A percentile compares a stretch with the other conserved stretches of the same genome.
Conservation (phyloP, 768 basidiomycete species). For the Ramaria rubella region DNA sequence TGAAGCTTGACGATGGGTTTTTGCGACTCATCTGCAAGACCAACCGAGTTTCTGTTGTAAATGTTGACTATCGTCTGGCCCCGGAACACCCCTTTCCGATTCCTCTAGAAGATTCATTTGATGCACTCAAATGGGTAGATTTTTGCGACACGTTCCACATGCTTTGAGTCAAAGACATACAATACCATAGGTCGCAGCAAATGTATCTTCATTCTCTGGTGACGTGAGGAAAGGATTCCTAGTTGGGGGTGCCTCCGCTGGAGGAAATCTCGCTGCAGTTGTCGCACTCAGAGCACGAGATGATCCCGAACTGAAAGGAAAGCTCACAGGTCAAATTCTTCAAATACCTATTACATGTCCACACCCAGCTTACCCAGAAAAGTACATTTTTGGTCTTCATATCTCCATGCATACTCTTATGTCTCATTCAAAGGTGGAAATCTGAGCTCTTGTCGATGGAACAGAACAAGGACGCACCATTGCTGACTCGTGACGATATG, state of each 20-base stretch:
- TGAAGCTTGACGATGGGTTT: slow-evolving; percentile 18
- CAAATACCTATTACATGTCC: slow-evolving; percentile 17
- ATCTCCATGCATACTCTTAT: neutral
- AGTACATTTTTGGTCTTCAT: slow-evolving; percentile 13
- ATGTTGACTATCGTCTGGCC: slow-evolving; percentile 14
- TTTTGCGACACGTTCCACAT: neutral
- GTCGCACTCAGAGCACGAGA: slow-evolving; percentile 18
- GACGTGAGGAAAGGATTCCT: slow-evolving; percentile 17
- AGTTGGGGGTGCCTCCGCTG: too few relatives aligned
- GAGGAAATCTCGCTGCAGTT: too few relatives aligned
- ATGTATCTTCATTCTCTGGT: slow-evolving; percentile 10
- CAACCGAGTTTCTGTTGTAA: slow-evolving; percentile 14
- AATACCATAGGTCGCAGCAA: too few relatives aligned
- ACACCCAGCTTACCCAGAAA: slow-evolving; percentile 16
- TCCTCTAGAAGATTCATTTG: slow-evolving; percentile 17
- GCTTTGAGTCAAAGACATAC: slow-evolving; percentile 6
- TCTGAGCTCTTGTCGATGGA: slow-evolving; percentile 17
- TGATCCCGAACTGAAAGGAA: slow-evolving; percentile 17
- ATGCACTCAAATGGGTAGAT: slow-evolving; percentile 22
- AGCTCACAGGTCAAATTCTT: slow-evolving; percentile 22
- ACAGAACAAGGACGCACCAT: slow-evolving; percentile 16
- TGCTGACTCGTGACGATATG: too few relatives aligned
- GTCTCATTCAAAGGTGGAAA: slow-evolving; percentile 13
- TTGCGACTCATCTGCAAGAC: slow-evolving; percentile 16
- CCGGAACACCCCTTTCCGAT: slow-evolving; percentile 19